Base-by-base conservation (phyloP, 352 stramenopile genomes). In the Globisporangium recalcitrans region DNA sequence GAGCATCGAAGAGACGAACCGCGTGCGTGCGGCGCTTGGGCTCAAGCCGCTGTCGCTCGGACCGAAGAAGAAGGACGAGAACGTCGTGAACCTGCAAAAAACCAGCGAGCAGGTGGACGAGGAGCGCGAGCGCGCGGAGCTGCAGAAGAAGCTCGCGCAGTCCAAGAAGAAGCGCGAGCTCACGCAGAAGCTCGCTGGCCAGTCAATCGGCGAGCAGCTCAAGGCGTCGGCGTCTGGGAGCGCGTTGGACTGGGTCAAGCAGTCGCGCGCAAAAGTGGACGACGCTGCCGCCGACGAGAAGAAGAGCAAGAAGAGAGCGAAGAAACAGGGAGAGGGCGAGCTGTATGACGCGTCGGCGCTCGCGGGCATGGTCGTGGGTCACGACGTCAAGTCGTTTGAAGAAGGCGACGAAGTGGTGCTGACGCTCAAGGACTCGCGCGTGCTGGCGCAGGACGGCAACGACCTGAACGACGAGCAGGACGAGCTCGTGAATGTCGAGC, bases 361-460 rank as follows among this genome's bases (percentile, higher is more conserved):
- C 5, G 77, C 88, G 6, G 91, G 90, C 0, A 78, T 98, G 61
- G 90, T 85, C n/a, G 94, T 98, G 6, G 78, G 75, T 0, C 95
- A 99, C 74, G 80, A 87, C 10, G 62, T 87, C 11, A 77, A 84
- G 4, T 78, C 88, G 24, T 97, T 98, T 59, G 80, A 97, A 47
- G 81, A 91, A 32, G 96, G 95, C 47, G 73, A 90, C 13, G 94
- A 97, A 11, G 91, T 98, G 4, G 86, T 99, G 36, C 69, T 99
- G 31, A 99, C 96, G 29, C 74, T 99, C 1, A 93, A 94, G 32
- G 97, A 99, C 80, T 68, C 82, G 22, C 70, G 69, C 14, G 80
- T 99, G 4, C 66, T 98, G 5, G 72, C 80, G 10, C 71, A 77
- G 11, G 86, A 97, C 64, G 76, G 89, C 1, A 80, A 96, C 31